Conservation (phyloP, 2,329 filamentous ascomycete species). For the Rhynchosporium graminicola region DNA sequence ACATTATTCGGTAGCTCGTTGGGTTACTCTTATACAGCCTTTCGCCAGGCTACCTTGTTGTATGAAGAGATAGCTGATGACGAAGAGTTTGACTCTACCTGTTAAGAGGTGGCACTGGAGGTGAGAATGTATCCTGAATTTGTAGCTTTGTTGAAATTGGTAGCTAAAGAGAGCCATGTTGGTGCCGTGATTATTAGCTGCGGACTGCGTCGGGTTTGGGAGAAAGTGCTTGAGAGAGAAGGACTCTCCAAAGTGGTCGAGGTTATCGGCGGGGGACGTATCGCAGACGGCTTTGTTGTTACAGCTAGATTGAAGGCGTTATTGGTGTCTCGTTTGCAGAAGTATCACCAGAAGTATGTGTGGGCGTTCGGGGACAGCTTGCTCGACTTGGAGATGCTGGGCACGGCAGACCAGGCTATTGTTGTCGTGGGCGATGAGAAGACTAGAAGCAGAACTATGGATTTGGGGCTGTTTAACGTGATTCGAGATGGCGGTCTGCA, state of each 20-base stretch:
- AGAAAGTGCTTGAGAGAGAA: slow-evolving; percentile 50
- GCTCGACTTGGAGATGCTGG: slow-evolving; percentile 59
- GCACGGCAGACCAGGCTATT: slow-evolving; percentile 52
- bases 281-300: slow-evolving; percentile 52
- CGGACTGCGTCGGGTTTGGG: slow-evolving; percentile 56
- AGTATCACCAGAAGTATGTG: slow-evolving; percentile 44
- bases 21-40: slow-evolving; percentile 55
- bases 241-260: slow-evolving; percentile 47
- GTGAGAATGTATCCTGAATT: slow-evolving; percentile 53
- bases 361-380: slow-evolving; percentile 62
- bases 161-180: slow-evolving; percentile 42
- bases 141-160: slow-evolving; percentile 44
- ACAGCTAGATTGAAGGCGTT: slow-evolving; percentile 51
- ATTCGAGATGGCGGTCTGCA: slow-evolving; percentile 46
- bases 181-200: slow-evolving; percentile 55
- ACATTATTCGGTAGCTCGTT: slow-evolving; percentile 50
- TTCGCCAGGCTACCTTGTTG: slow-evolving; percentile 54
- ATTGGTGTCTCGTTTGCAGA: slow-evolving; percentile 47
- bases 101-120: slow-evolving; percentile 45
- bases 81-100: slow-evolving; percentile 47
- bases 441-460: slow-evolving; percentile 54
- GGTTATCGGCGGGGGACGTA: slow-evolving; percentile 54
- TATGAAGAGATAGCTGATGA: slow-evolving; percentile 50
- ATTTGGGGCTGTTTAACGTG: slow-evolving; percentile 45
- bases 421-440: slow-evolving; percentile 54